These are phyloP conservation scores for Stephania yunnanensis DNA, from an alignment of 164 flowering plant genomes.

Conservation along the genomic window DNA sequence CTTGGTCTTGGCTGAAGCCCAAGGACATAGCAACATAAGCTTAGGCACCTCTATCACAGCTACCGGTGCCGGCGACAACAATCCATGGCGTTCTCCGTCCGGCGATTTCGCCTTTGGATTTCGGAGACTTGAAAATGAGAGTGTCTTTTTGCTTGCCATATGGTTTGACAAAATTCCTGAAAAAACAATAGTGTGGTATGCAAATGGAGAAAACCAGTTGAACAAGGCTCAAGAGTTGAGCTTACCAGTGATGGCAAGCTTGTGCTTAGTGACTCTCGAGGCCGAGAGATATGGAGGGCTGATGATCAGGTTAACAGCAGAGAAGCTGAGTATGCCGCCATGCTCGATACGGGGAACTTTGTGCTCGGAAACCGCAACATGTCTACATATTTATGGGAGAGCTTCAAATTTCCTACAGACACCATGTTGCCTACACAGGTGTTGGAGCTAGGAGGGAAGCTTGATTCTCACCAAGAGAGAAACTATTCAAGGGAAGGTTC, in stretches of 20 bases:
- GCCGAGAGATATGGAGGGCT: conserved; percentile 17
- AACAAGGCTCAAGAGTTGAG: conserved; percentile 24
- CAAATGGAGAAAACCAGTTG: conserved; percentile 11
- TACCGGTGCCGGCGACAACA: not conserved
- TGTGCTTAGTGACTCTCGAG: conserved; percentile 21
- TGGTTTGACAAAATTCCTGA: conserved; percentile 35
- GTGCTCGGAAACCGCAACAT: conserved; percentile 16
- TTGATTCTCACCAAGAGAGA: conserved; percentile 17
- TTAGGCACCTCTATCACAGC: conserved; percentile 31
- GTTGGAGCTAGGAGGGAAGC: not conserved
- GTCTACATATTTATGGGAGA: conserved; percentile 24
- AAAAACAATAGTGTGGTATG: conserved; percentile 36
- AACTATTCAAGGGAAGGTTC: conserved; percentile 29
- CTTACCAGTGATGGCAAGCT: conserved; percentile 24
- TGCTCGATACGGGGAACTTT: conserved; percentile 42
- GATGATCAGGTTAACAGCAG: not conserved
- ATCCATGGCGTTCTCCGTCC: conserved; percentile 30
- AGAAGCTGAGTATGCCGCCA: conserved; percentile 20
- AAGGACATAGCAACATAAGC: not conserved
- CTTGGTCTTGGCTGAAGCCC: no score
- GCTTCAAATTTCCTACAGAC: conserved; percentile 34
- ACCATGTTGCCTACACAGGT: conserved; percentile 34
- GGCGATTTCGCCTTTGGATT: conserved; percentile 47
- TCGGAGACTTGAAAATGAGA: not conserved
- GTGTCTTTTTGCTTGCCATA: conserved; percentile 26